A percentile compares a stretch with the other conserved stretches of the same genome.
Conservation (phyloP, 805 yeast species). For the Saccharomycopsis oosterbeekiorum region DNA sequence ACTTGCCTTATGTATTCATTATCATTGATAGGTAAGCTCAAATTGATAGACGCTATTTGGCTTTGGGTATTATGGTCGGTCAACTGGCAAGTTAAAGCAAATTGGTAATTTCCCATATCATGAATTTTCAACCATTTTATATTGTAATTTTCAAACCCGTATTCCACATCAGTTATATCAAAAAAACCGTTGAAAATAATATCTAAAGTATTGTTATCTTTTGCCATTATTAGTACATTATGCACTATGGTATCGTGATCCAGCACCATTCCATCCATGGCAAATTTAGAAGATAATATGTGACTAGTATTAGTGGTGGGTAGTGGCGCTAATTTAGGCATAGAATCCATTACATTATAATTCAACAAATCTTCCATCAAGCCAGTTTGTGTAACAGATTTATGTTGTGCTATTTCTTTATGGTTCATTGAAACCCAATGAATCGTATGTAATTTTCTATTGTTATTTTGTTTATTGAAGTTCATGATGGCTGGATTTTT, state of each 20-base stretch:
- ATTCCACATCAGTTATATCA: slow-evolving; percentile 22
- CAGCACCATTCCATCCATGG: slow-evolving; percentile 24
- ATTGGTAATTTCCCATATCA: not conserved
- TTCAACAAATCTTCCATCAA: slow-evolving; percentile 20
- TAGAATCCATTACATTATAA: slow-evolving; percentile 24
- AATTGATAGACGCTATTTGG: not conserved
- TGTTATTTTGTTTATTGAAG: slow-evolving; percentile 31
- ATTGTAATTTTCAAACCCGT: not conserved
- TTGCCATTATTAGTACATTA: slow-evolving; percentile 24
- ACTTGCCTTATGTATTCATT: not conserved
- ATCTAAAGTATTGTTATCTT: slow-evolving; percentile 20
- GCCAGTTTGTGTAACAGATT: not conserved
- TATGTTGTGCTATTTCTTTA: not conserved
- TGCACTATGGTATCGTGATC: slow-evolving; percentile 18
- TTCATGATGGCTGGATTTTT: slow-evolving; percentile 33
- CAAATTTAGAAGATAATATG: slow-evolving; percentile 23
- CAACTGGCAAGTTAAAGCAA: not conserved
- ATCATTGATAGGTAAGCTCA: not conserved
- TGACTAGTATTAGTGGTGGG: slow-evolving; percentile 19
- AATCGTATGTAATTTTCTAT: slow-evolving; percentile 5
- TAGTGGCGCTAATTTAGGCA: slow-evolving; percentile 31
- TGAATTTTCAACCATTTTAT: not conserved
- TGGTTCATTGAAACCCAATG: not conserved
- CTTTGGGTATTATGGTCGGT: not conserved
- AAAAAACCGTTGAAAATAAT: slow-evolving; percentile 29